Conservation (phyloP, 1,284 basidiomycete species). For the Trichosporon faecale region DNA sequence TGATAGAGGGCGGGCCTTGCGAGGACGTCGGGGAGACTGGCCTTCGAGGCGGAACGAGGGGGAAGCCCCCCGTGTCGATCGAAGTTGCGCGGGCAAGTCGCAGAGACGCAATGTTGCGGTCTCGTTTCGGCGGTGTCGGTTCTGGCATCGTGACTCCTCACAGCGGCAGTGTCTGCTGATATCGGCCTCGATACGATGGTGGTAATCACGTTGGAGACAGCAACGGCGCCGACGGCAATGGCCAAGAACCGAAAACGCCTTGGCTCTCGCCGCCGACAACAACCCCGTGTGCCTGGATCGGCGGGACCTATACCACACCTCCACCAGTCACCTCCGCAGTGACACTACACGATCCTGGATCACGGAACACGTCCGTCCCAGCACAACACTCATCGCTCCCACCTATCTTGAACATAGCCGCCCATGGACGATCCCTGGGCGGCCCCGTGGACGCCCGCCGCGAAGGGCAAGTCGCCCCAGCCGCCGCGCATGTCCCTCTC, state of each 20-base stretch:
- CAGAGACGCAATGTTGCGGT: slow-evolving; percentile 1
- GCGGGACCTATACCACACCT: neutral
- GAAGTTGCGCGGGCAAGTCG: neutral
- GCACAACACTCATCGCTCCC: neutral
- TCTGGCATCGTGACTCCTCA: neutral
- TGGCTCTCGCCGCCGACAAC: neutral
- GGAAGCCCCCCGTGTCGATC: neutral
- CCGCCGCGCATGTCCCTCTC: slow-evolving; percentile 18
- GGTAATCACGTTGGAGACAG: no score
- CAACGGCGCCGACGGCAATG: no score
- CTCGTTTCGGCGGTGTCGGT: neutral
- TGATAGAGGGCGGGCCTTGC: no score
- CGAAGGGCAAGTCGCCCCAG: neutral
- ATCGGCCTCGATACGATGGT: no score
- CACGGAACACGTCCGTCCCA: neutral
- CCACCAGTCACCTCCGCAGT: neutral
- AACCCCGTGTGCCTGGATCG: neutral
- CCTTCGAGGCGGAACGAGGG: neutral
- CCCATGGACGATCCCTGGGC: slow-evolving; percentile 28
- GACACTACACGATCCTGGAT: no score
- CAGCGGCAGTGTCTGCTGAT: no score
- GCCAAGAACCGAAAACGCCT: neutral
- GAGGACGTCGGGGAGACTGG: neutral
- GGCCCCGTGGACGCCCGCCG: slow-evolving; percentile 15
- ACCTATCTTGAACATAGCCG: neutral